Conservation (phyloP, 257 asterid species). For the Penstemon barbatus region DNA sequence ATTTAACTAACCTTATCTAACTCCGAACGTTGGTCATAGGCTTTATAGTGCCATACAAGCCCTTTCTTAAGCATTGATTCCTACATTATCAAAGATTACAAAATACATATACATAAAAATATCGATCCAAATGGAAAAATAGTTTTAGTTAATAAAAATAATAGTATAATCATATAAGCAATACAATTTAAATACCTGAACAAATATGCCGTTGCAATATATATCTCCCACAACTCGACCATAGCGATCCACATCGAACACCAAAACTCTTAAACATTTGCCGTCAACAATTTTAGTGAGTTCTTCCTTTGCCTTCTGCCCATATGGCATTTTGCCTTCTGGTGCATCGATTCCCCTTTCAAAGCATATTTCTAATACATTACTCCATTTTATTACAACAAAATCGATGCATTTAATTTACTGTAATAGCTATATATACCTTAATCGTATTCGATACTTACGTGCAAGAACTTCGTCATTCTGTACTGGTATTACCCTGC, state of each 20-base stretch:
- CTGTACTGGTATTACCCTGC: constrained; percentile 61
- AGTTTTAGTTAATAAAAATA: background rate
- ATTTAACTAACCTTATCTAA: constrained; percentile 52
- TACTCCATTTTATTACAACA: background rate
- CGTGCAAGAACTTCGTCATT: constrained; percentile 76
- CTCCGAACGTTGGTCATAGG: constrained; percentile 79
- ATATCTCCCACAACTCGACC: constrained; percentile 82
- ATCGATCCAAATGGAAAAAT: background rate
- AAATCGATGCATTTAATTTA: constrained; percentile 5
- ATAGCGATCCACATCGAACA: constrained; percentile 78
- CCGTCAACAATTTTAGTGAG: constrained; percentile 59
- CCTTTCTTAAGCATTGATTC: constrained; percentile 94
- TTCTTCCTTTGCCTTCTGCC: constrained; percentile 79
- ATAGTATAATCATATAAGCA: background rate
- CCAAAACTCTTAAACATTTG: constrained; percentile 62
- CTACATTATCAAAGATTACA: constrained; percentile 33
- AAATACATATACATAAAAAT: background rate
- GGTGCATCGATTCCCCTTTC: constrained; percentile 97
- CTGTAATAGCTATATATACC: constrained; percentile 41
- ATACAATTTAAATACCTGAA: constrained; percentile 53
- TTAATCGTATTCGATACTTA: constrained; percentile 83
- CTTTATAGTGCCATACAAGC: constrained; percentile 86
- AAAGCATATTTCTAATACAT: background rate
- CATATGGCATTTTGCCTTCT: constrained; percentile 85
- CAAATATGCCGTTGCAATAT: constrained; percentile 85